Conservation (phyloP, 306 rosid species). For the Geum urbanum region DNA sequence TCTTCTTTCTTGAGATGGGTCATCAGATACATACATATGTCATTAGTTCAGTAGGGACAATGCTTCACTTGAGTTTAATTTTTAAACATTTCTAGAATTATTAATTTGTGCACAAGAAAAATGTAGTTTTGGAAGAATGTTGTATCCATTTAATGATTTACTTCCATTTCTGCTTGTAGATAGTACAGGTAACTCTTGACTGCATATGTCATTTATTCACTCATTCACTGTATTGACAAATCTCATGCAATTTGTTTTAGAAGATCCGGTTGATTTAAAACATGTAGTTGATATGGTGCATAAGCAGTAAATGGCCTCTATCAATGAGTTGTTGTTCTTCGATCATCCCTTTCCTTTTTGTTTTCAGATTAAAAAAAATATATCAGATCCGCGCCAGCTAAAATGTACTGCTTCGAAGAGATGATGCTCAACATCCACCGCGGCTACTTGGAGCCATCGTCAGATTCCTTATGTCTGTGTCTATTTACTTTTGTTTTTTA, state of each 20-base stretch:
- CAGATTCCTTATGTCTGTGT: no score
- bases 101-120: neutral
- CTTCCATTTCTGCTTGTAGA: constrained; percentile 11
- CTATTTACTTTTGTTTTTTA: no score
- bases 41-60: neutral
- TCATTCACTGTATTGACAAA: constrained; percentile 23
- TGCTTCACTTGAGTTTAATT: neutral
- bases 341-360: no score
- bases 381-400: no score
- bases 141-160: neutral
- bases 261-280: constrained; percentile 45
- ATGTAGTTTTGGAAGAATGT: neutral
- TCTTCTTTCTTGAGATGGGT: neutral
- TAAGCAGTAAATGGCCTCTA: constrained; percentile 68
- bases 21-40: neutral
- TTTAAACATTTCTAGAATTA: neutral
- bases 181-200: constrained; percentile 2
- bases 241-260: constrained; percentile 43
- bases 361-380: no score
- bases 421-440: no score
- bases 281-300: constrained; percentile 64
- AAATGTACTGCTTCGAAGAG: no score
- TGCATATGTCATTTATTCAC: neutral
- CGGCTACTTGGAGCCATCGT: no score
- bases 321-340: constrained; percentile 78